Percentiles rank a stretch among this genome's conserved stretches.
These are phyloP conservation scores for Daedaleopsis sinensis DNA, from an alignment of 768 basidiomycete species.

Conservation along the genomic window DNA sequence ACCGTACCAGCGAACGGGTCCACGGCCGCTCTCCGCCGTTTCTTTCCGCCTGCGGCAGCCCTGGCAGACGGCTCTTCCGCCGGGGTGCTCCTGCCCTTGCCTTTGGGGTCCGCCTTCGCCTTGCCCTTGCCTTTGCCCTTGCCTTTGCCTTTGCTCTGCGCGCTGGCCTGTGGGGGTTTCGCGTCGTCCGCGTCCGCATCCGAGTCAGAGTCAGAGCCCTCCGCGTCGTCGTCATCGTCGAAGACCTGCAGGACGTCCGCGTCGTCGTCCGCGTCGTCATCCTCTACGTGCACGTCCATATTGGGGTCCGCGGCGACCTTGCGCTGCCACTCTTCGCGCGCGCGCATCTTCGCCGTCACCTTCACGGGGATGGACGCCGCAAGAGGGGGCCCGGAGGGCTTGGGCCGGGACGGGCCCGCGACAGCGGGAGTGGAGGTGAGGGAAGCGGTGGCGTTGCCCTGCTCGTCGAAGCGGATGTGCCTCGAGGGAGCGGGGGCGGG, in stretches of 20 bases:
- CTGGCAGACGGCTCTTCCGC: background rate
- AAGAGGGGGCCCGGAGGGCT: background rate
- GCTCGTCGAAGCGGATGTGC: constrained; percentile 19
- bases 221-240: constrained; percentile 41
- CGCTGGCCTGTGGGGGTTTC: background rate
- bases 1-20: constrained; percentile 71
- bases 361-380: constrained; percentile 48
- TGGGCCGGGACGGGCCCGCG: background rate
- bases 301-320: constrained; percentile 38
- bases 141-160: constrained; percentile 32
- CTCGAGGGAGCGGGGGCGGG: constrained; percentile 16
- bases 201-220: constrained; percentile 45
- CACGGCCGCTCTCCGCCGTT: constrained; percentile 54
- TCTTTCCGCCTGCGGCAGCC: constrained; percentile 26
- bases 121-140: constrained; percentile 31
- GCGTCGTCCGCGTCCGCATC: constrained; percentile 24
- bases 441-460: constrained; percentile 5
- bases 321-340: constrained; percentile 64
- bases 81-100: constrained; percentile 21
- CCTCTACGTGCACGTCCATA: constrained; percentile 26
- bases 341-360: constrained; percentile 75
- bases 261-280: constrained; percentile 49
- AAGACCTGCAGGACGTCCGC: constrained; percentile 43
- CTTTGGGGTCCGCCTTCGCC: constrained; percentile 14
- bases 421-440: background rate